These are phyloP conservation scores for Trichosanthes truncata DNA, from an alignment of 306 rosid species.

Conservation along the genomic window DNA sequence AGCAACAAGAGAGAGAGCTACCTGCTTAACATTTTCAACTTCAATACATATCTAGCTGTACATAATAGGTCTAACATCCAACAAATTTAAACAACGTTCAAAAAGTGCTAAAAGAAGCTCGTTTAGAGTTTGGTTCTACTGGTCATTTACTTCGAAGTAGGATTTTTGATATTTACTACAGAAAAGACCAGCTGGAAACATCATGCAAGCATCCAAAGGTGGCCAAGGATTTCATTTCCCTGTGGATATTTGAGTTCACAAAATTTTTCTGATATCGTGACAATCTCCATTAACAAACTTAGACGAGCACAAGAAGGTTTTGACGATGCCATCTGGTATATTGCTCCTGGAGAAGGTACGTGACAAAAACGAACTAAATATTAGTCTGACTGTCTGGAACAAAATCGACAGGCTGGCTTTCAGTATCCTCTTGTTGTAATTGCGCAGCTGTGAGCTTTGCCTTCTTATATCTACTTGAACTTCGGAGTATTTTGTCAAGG, in stretches of 20 bases:
- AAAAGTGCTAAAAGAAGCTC: neutral
- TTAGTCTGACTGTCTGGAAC: conserved; percentile 60
- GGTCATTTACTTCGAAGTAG: conserved; percentile 1
- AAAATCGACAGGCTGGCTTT: conserved; percentile 37
- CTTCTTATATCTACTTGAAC: conserved; percentile 58
- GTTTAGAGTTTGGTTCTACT: neutral
- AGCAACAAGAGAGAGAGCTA: neutral
- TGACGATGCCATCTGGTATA: neutral
- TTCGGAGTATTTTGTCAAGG: conserved; percentile 35
- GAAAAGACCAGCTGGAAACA: neutral
- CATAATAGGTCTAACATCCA: neutral
- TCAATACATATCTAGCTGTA: neutral
- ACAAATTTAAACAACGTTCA: neutral
- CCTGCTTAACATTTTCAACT: neutral
- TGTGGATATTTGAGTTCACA: neutral
- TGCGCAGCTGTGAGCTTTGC: conserved; percentile 53
- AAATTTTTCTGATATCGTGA: neutral
- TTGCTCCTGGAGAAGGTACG: neutral
- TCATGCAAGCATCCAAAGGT: neutral
- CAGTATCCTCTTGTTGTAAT: conserved; percentile 33
- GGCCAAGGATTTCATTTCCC: neutral
- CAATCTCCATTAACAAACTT: neutral
- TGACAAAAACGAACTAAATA: neutral
- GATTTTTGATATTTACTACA: neutral
- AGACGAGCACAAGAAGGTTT: neutral